Evolutionary conservation across 805 yeast species (phyloP).

Genomic region (Ogataea pilisensis): DNA sequence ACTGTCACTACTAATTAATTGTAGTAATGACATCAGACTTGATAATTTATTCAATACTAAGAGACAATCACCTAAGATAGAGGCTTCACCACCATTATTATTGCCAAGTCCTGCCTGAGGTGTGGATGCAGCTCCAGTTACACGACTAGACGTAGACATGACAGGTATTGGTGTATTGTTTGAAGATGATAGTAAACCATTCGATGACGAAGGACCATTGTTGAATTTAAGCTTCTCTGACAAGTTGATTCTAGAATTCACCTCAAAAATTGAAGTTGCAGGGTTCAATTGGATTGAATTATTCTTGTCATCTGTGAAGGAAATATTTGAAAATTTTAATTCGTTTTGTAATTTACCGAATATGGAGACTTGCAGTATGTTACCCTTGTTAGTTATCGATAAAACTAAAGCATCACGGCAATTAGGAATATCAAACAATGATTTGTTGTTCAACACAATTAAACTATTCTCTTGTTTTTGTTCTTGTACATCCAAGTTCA

Average conservation of each 20-base stretch:
- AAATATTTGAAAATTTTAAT: constrained; percentile 23
- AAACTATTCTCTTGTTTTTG: constrained; percentile 28
- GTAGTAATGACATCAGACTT: constrained; percentile 25
- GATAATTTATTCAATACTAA: constrained; percentile 27
- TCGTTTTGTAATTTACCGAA: constrained; percentile 31
- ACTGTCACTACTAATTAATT: constrained; percentile 27
- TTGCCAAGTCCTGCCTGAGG: constrained; percentile 1
- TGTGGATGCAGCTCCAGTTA: constrained; percentile 1
- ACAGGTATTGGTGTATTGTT: not conserved
- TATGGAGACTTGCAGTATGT: constrained; percentile 29
- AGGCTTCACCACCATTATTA: constrained; percentile 8
- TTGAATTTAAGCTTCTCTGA: constrained; percentile 19
- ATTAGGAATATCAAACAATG: constrained; percentile 34
- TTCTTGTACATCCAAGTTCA: constrained; percentile 17
- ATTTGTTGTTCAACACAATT: constrained; percentile 32
- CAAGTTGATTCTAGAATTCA: constrained; percentile 25
- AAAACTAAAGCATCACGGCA: constrained; percentile 34
- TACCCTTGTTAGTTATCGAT: constrained; percentile 24
- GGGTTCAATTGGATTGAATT: constrained; percentile 23
- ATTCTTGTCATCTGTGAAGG: constrained; percentile 23
- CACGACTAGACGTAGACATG: not conserved
- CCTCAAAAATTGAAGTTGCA: constrained; percentile 25
- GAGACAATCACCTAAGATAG: constrained; percentile 23
- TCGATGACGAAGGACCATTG: constrained; percentile 1
- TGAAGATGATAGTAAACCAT: not conserved